Percentiles rank a stretch among this genome's conserved stretches.
Conservation (phyloP, 352 stramenopile genomes). For the Globisporangium polare region DNA sequence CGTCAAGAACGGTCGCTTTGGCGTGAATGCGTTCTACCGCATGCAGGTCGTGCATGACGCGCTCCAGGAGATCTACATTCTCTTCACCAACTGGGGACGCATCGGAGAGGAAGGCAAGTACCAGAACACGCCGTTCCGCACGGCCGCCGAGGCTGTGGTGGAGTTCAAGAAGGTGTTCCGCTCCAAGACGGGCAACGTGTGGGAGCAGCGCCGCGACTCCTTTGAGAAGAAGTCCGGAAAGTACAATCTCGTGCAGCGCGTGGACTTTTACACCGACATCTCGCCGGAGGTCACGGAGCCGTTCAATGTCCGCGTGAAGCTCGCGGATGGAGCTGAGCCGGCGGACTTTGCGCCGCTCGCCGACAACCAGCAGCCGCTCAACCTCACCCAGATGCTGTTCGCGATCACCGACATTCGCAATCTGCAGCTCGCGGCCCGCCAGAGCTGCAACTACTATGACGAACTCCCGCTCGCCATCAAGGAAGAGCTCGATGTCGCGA, state of each 20-base stretch:
- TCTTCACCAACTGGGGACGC: constrained; percentile 77
- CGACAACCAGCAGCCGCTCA: constrained; percentile 10
- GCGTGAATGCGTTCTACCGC: constrained; percentile 71
- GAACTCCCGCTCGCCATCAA: constrained; percentile 56
- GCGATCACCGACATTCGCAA: constrained; percentile 68
- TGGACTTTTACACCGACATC: constrained; percentile 46
- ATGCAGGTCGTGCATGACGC: constrained; percentile 62
- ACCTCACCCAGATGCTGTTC: constrained; percentile 46
- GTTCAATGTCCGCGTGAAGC: constrained; percentile 36
- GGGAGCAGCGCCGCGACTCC: constrained; percentile 35
- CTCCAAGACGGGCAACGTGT: constrained; percentile 66
- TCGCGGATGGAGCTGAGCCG: constrained; percentile 19
- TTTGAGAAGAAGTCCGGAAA: constrained; percentile 62
- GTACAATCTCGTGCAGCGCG: constrained; percentile 68
- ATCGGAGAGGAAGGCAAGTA: constrained; percentile 69
- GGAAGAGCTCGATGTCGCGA: constrained; percentile 40
- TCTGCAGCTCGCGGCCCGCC: constrained; percentile 49
- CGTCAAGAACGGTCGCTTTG: constrained; percentile 61
- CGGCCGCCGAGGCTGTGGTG: constrained; percentile 36
- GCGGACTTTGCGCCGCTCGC: not conserved
- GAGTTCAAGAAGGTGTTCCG: constrained; percentile 82
- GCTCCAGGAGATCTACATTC: constrained; percentile 57
- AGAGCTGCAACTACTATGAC: constrained; percentile 39
- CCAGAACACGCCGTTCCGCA: constrained; percentile 66
- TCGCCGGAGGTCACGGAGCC: constrained; percentile 40